These are phyloP conservation scores for Acanthamoeba royreba DNA, from an alignment of 208 protist genomes.

Conservation along the genomic window DNA sequence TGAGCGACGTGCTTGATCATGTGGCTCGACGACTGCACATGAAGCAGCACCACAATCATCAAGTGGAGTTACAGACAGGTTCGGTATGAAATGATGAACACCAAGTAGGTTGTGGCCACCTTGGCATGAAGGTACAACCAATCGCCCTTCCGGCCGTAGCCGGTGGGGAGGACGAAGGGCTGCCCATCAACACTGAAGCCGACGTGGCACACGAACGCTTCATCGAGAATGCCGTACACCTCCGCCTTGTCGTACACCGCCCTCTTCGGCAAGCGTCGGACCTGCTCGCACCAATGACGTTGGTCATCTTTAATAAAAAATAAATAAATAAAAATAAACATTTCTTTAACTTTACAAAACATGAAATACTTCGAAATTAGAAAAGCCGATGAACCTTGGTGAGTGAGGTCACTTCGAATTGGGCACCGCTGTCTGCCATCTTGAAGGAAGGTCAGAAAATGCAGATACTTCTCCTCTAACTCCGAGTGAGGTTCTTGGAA, in stretches of 20 bases:
- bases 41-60: too few relatives aligned
- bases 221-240: not conserved
- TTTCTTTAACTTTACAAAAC: too few relatives aligned
- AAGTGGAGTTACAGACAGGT: too few relatives aligned
- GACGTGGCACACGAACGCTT: slow-evolving; percentile 24
- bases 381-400: too few relatives aligned
- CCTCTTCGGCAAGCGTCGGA: not conserved
- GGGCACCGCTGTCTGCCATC: too few relatives aligned
- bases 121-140: slow-evolving; percentile 37
- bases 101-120: not conserved
- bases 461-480: too few relatives aligned
- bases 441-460: too few relatives aligned
- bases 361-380: too few relatives aligned
- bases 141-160: not conserved
- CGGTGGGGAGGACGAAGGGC: slow-evolving; percentile 12
- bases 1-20: slow-evolving; percentile 28
- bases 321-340: too few relatives aligned
- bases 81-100: not conserved
- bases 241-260: slow-evolving; percentile 23
- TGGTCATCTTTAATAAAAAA: too few relatives aligned
- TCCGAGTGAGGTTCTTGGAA: too few relatives aligned
- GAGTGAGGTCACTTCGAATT: too few relatives aligned
- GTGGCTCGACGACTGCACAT: not conserved
- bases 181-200: not conserved
- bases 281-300: not conserved